Percentiles rank a stretch among this genome's conserved stretches.
These are phyloP conservation scores for Blastobotrys terrestris DNA, from an alignment of 805 yeast genomes.

Conservation along the genomic window DNA sequence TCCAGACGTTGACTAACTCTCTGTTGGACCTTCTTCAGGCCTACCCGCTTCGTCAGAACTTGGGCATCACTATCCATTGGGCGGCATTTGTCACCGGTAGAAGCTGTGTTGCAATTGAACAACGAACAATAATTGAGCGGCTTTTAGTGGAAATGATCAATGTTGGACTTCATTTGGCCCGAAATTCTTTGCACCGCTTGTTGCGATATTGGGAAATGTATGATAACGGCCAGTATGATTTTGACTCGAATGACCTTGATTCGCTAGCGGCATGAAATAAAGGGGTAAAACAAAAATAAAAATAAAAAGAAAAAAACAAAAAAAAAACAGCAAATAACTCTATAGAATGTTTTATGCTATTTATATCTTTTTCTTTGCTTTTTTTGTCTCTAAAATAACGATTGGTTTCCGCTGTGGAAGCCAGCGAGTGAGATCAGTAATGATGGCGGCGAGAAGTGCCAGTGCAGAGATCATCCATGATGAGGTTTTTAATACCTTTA, in stretches of 20 bases:
- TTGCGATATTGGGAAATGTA: constrained; percentile 14
- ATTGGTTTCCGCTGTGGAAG: not conserved
- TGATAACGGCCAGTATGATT: constrained; percentile 8
- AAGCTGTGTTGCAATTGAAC: constrained; percentile 9
- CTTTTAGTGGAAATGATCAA: constrained; percentile 9
- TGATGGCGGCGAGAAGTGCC: not conserved
- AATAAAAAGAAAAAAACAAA: no score
- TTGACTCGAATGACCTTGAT: constrained; percentile 11
- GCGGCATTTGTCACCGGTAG: constrained; percentile 14
- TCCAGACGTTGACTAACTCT: constrained; percentile 5
- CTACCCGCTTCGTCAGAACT: constrained; percentile 10
- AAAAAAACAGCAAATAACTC: no score
- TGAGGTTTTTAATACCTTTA: not conserved
- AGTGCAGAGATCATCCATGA: not conserved
- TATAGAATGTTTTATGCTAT: no score
- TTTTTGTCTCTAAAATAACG: not conserved
- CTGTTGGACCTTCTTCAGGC: constrained; percentile 4
- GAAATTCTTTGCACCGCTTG: constrained; percentile 15
- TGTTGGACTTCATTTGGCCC: constrained; percentile 13
- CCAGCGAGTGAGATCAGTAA: not conserved
- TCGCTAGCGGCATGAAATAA: constrained; percentile 9
- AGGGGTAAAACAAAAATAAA: no score
- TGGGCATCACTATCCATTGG: constrained; percentile 18
- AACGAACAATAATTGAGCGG: constrained; percentile 10
- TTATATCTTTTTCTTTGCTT: no score